Evolutionary conservation across 306 rosid genomes (phyloP).

Genomic region (Malus sylvestris): DNA sequence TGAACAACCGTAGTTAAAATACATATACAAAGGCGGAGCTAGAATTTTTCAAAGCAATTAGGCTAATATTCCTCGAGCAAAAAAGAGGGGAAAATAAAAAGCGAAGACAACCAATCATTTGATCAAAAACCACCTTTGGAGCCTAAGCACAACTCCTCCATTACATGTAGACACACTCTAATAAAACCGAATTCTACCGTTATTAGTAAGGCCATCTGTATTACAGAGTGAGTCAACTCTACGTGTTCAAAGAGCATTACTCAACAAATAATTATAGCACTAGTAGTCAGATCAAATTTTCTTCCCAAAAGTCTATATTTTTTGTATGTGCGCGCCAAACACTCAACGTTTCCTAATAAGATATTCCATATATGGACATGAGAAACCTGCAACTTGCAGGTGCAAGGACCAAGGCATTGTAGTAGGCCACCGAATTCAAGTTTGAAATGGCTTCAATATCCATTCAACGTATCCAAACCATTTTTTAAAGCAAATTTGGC

Average conservation of each 20-base stretch:
- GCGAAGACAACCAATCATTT: too few relatives aligned
- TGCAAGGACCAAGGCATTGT: not conserved
- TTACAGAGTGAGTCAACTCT: not conserved
- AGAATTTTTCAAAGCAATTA: too few relatives aligned
- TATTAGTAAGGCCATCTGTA: too few relatives aligned
- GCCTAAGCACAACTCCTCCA: too few relatives aligned
- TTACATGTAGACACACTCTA: not conserved
- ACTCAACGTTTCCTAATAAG: not conserved
- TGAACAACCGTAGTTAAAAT: not conserved
- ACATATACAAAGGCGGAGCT: too few relatives aligned
- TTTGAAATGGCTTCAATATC: slow-evolving; percentile 39
- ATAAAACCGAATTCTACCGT: too few relatives aligned
- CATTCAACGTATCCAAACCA: not conserved
- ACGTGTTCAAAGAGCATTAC: not conserved
- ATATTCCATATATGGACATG: not conserved
- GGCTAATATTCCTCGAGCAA: too few relatives aligned
- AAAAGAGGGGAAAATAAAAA: too few relatives aligned
- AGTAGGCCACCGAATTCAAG: slow-evolving; percentile 19
- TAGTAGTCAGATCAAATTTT: not conserved
- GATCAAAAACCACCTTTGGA: too few relatives aligned
- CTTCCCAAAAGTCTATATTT: not conserved
- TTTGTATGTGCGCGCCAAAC: not conserved
- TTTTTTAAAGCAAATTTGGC: slow-evolving; percentile 19
- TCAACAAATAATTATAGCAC: too few relatives aligned
- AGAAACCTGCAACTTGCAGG: not conserved